A percentile compares a stretch with the other conserved stretches of the same genome.
Evolutionary conservation across 257 asterid species (phyloP).

Genomic region (Euphrasia confusa): DNA sequence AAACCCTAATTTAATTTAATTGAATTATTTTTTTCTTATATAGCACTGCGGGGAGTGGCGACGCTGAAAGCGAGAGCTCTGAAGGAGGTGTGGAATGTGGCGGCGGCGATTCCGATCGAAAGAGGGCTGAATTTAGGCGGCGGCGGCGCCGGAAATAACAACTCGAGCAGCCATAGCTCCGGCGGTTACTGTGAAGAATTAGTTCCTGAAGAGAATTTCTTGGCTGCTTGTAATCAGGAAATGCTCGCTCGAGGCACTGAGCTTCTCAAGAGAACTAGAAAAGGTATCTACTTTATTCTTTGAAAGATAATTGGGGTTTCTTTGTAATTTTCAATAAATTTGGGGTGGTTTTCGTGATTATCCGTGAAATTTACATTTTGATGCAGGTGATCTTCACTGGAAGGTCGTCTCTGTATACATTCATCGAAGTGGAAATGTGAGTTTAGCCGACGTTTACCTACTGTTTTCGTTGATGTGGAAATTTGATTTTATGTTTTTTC

Average conservation of each 20-base stretch:
- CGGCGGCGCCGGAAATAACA: conserved; percentile 25
- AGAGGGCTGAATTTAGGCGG: conserved; percentile 41
- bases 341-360: neutral
- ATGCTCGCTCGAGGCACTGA: conserved; percentile 85
- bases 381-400: conserved; percentile 95
- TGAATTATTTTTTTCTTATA: too few relatives aligned
- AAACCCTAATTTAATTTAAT: neutral
- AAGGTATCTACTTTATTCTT: conserved; percentile 36
- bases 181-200: conserved; percentile 50
- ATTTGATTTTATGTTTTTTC: neutral
- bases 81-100: conserved; percentile 93
- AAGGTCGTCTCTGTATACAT: conserved; percentile 90
- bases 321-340: neutral
- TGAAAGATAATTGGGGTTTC: neutral
- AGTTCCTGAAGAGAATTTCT: conserved; percentile 72
- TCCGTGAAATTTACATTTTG: neutral
- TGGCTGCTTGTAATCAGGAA: conserved; percentile 93
- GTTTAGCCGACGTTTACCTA: conserved; percentile 1
- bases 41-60: conserved; percentile 94
- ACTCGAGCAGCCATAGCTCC: conserved; percentile 35
- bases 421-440: conserved; percentile 81
- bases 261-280: conserved; percentile 90
- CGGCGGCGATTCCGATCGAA: conserved; percentile 74
- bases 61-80: conserved; percentile 90
- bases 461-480: neutral